phyloP scores from a whole-genome alignment of 371 early-diverging fungal genomes.

The Mortierella sp. region DNA sequence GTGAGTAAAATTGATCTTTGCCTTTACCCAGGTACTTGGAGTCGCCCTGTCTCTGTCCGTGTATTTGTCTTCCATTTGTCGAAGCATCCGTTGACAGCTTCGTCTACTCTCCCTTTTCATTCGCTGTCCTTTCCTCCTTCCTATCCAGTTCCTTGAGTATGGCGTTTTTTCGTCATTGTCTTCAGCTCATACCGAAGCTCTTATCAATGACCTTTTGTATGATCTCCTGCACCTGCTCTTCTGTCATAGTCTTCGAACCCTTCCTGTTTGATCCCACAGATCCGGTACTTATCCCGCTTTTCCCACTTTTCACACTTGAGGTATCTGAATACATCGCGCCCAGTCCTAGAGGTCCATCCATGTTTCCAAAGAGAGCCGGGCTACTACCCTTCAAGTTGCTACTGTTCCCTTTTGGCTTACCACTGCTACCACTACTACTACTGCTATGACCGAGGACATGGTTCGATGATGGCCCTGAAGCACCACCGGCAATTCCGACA shows the following conservation, averaged over 20 bases:
- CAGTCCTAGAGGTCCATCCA: too few species aligned
- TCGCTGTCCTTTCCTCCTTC: neutral
- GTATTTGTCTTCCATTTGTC: too few species aligned
- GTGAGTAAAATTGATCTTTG: too few species aligned
- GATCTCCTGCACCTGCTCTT: constrained; percentile 10
- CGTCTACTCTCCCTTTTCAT: neutral
- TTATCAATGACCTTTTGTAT: constrained; percentile 27
- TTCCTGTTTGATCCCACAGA: constrained; percentile 6
- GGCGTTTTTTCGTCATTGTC: neutral
- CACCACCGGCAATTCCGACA: neutral
- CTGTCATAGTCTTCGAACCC: constrained; percentile 16
- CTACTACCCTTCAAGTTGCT: too few species aligned
- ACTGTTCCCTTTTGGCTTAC: too few species aligned
- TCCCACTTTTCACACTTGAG: constrained; percentile 20
- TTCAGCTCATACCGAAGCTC: constrained; percentile 17
- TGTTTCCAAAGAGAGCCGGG: too few species aligned
- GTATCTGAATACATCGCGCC: constrained; percentile 4
- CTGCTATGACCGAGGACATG: too few species aligned
- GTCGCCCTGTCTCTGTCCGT: too few species aligned
- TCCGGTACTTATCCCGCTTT: constrained; percentile 22
- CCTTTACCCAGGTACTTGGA: too few species aligned
- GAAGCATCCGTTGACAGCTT: neutral
- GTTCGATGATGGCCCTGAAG: too few species aligned
- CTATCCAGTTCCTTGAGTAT: neutral
- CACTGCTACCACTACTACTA: too few species aligned